Percentiles rank a stretch among this genome's conserved stretches.
Evolutionary conservation across 139 green algal genomes (phyloP).

Genomic region (Zygnema cylindricum): DNA sequence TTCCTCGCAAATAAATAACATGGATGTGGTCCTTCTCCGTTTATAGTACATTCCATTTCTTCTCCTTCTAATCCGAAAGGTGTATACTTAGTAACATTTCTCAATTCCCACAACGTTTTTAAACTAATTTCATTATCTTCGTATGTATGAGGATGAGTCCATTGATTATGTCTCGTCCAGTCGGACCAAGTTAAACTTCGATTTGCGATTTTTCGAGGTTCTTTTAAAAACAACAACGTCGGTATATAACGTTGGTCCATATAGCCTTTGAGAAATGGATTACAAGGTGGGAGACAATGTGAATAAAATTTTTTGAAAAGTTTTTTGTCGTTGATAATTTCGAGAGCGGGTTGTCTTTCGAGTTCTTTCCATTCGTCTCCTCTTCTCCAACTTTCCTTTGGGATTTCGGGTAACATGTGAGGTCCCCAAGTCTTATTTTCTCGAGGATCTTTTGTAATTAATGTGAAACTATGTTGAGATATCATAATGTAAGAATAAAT

Average conservation of each 20-base stretch:
- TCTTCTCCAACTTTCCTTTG: neutral
- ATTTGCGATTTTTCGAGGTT: neutral
- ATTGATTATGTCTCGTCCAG: neutral
- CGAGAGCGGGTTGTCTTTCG: neutral
- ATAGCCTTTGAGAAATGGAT: neutral
- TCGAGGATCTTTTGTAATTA: neutral
- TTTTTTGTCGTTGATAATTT: neutral
- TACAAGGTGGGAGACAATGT: neutral
- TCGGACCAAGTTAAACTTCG: neutral
- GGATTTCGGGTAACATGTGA: neutral
- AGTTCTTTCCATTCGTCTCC: neutral
- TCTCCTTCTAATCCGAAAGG: neutral
- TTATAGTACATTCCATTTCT: neutral
- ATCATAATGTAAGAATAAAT: neutral
- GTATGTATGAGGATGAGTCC: neutral
- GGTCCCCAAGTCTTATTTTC: neutral
- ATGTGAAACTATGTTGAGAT: neutral
- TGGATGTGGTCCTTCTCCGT: neutral
- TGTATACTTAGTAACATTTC: neutral
- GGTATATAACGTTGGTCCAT: neutral
- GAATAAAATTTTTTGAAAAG: neutral
- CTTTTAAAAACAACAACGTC: neutral
- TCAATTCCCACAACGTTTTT: neutral
- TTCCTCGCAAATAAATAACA: neutral
- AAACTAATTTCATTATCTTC: neutral